These are phyloP conservation scores for Dendrocalamus latiflorus DNA, from an alignment of 202 grass and related monocot species.

Conservation along the genomic window DNA sequence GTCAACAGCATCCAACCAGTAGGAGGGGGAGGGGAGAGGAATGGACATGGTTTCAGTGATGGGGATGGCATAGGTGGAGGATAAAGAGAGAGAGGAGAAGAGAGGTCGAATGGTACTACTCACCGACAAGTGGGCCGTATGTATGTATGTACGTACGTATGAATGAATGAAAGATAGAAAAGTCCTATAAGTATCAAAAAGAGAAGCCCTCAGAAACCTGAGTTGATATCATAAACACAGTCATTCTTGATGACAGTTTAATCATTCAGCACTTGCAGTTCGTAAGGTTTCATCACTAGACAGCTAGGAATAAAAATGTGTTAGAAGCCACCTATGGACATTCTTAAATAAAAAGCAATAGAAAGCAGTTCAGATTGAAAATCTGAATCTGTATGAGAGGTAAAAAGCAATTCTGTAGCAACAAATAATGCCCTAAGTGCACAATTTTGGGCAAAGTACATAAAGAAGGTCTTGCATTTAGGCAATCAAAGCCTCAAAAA, in stretches of 20 bases:
- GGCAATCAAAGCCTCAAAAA: neutral
- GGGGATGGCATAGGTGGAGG: no score
- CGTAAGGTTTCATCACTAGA: neutral
- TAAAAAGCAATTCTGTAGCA: neutral
- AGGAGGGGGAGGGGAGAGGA: no score
- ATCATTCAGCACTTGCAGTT: conserved; percentile 16
- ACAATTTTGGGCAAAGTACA: neutral
- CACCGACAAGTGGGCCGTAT: no score
- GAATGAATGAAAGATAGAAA: no score
- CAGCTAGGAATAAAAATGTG: neutral
- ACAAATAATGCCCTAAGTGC: neutral
- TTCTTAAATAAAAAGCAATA: no score
- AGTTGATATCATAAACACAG: conserved; percentile 2
- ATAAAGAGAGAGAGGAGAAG: no score
- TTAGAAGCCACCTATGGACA: neutral
- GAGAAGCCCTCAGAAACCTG: conserved; percentile 4
- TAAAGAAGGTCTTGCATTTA: neutral
- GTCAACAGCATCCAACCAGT: no score
- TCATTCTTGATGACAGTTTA: conserved; percentile 1
- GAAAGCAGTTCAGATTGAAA: no score
- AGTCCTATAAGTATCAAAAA: neutral
- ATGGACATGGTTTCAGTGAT: no score
- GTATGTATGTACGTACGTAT: no score
- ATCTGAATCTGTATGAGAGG: neutral
- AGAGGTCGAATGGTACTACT: no score